Conservation (phyloP, 2,329 filamentous ascomycete genomes). For the Lomentospora prolificans region DNA sequence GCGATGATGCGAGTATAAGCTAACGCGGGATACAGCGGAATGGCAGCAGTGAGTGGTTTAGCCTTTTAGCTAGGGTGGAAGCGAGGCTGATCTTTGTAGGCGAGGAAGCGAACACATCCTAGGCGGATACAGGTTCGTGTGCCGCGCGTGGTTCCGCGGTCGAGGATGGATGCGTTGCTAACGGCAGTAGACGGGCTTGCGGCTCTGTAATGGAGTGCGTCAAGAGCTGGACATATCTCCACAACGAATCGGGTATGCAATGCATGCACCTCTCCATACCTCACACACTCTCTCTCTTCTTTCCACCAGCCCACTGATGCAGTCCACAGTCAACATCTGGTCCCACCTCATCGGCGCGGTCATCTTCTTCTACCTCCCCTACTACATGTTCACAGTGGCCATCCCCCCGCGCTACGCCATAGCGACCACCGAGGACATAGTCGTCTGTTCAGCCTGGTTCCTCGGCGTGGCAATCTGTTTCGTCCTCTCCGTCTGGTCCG, state of each 20-base stretch:
- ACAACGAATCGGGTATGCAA: slow-evolving; percentile 18
- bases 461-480: slow-evolving; percentile 35
- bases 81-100: not conserved
- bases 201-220: slow-evolving; percentile 14
- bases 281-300: not conserved
- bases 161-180: no score
- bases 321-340: slow-evolving; percentile 30
- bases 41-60: not conserved
- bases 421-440: slow-evolving; percentile 24
- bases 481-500: slow-evolving; percentile 30
- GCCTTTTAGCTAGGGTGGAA: not conserved
- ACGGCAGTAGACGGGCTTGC: not conserved
- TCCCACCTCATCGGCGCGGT: slow-evolving; percentile 31
- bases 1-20: not conserved
- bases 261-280: not conserved
- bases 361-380: slow-evolving; percentile 27
- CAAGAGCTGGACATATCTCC: slow-evolving; percentile 17
- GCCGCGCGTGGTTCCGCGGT: no score
- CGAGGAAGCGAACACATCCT: not conserved
- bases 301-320: not conserved
- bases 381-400: slow-evolving; percentile 24
- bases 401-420: slow-evolving; percentile 25
- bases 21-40: no score
- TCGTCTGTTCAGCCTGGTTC: slow-evolving; percentile 32
- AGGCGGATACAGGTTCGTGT: not conserved